Base-by-base conservation (phyloP, 2,329 filamentous ascomycete species). In the Nectriaceae sp. region DNA sequence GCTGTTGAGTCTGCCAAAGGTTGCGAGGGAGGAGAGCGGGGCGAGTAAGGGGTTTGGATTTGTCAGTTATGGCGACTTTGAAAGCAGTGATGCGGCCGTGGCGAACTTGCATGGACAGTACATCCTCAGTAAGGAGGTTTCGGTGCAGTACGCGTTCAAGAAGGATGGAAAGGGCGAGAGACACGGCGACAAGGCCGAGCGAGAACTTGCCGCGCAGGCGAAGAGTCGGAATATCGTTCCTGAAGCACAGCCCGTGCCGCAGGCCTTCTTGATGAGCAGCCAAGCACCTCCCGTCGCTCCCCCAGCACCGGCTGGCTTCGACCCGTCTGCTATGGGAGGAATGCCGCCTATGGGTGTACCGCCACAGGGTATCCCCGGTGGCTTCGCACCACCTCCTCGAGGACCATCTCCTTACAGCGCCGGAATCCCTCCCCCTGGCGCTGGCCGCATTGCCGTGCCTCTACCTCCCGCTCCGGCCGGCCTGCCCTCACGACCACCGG, bases 131-230 rank as follows among this genome's bases (percentile, higher is more conserved):
- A 96, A 96, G 75, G 89, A 96, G 70, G 88, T 97, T 61, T 89
- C 88, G 3, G 94, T 99, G 38, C 93, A 97, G 71, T 99, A 97
- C 70, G 94, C 94, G 33, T 97, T 96, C 81, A 99, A 99, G 79
- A 97, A 97, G 73, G 94, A 99, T 65, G 94, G 94, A 59, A 96
- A 96, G 74, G 93, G 93, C 61, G 93, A 97, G 74, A 80, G 94
- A 49, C 94, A 99, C 67, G 94, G 94, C 62, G 94, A 99, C 68
- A 83, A 91, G 61, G 94, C 94, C 22, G 94, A 99, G 73, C 81
- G 94, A 64, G 88, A 90, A 75, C 82, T 99, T 40, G 94, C 94
- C 22, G 86, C 88, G 21, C 89, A 97, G 72, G 94, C 92, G 48
- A 93, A 93, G 73, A 93, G 92, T 67, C 90, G 97, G 70, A 96